Percentiles rank a stretch among this genome's conserved stretches.
Evolutionary conservation across 495 filamentous ascomycete species (phyloP).

Genomic region (Xylaria longipes): DNA sequence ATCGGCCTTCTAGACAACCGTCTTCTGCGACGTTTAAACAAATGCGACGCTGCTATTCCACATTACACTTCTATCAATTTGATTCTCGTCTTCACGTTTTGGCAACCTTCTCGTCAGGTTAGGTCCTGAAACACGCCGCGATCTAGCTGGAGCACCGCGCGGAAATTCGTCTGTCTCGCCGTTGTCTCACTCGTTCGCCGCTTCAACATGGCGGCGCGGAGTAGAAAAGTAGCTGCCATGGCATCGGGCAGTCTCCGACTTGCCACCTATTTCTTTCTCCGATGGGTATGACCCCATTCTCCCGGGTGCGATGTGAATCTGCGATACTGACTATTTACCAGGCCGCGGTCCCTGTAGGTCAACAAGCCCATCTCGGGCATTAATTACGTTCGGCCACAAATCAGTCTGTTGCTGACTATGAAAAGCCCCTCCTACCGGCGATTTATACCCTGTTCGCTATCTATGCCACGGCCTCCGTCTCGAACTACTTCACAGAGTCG

Average conservation of each 20-base stretch:
- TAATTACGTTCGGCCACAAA: background rate
- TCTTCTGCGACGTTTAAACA: background rate
- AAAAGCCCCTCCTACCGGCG: conserved; percentile 64
- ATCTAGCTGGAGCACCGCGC: background rate
- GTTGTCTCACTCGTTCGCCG: background rate
- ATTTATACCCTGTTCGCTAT: conserved; percentile 74
- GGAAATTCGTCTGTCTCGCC: background rate
- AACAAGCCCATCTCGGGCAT: background rate
- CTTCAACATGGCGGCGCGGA: conserved; percentile 18
- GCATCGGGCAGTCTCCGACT: conserved; percentile 66
- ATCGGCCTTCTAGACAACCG: background rate
- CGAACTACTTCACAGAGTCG: conserved; percentile 61
- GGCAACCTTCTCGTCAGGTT: background rate
- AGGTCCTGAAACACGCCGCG: background rate
- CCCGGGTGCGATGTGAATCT: background rate
- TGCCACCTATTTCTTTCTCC: conserved; percentile 74
- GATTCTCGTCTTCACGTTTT: background rate
- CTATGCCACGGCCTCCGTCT: conserved; percentile 73
- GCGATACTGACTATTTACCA: conserved; percentile 7
- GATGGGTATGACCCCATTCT: conserved; percentile 72
- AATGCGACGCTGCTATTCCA: background rate
- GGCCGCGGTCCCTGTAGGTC: conserved; percentile 46
- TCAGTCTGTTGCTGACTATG: conserved; percentile 26
- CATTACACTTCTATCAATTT: background rate
- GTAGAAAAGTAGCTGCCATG: conserved; percentile 38